Percentiles rank a stretch among this genome's conserved stretches.
Evolutionary conservation across 2,329 filamentous ascomycete species (phyloP).

Genomic region (Tolypocladium amazonense): DNA sequence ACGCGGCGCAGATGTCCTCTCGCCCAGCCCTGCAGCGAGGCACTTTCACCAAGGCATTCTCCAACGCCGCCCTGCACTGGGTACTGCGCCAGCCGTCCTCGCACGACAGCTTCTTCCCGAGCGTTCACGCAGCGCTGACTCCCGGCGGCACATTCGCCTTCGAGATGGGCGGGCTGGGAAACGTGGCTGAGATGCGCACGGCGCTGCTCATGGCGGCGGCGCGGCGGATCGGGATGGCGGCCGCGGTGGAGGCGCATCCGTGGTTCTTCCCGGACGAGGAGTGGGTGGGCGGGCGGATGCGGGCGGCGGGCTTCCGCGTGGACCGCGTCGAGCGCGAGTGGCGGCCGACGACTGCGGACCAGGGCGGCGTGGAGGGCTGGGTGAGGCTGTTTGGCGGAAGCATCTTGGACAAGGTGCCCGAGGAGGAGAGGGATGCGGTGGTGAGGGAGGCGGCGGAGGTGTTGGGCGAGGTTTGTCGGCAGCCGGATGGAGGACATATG

Average conservation of each 20-base stretch:
- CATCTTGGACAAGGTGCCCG: not conserved
- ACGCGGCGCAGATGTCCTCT: not conserved
- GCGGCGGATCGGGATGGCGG: constrained; percentile 37
- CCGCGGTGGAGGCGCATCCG: constrained; percentile 40
- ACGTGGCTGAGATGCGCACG: constrained; percentile 51
- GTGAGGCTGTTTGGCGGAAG: constrained; percentile 44
- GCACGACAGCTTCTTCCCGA: not conserved
- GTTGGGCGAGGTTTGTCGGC: not conserved
- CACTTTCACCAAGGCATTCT: not conserved
- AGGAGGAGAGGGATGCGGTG: not conserved
- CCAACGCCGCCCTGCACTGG: not conserved
- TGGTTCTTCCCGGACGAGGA: constrained; percentile 64
- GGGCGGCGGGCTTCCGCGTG: constrained; percentile 36
- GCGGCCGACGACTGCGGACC: constrained; percentile 48
- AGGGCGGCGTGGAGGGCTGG: constrained; percentile 55
- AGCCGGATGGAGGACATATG: not conserved
- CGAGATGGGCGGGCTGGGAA: constrained; percentile 63
- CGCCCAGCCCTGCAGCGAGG: not conserved
- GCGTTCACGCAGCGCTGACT: not conserved
- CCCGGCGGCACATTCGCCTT: constrained; percentile 51
- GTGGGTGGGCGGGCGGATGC: constrained; percentile 40
- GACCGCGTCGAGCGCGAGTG: constrained; percentile 51
- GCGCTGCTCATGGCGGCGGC: constrained; percentile 44
- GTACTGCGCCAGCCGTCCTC: not conserved
- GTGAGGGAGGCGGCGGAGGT: not conserved